Base-by-base conservation (phyloP, 106 monocot genomes). In the Agapanthus africanus region DNA sequence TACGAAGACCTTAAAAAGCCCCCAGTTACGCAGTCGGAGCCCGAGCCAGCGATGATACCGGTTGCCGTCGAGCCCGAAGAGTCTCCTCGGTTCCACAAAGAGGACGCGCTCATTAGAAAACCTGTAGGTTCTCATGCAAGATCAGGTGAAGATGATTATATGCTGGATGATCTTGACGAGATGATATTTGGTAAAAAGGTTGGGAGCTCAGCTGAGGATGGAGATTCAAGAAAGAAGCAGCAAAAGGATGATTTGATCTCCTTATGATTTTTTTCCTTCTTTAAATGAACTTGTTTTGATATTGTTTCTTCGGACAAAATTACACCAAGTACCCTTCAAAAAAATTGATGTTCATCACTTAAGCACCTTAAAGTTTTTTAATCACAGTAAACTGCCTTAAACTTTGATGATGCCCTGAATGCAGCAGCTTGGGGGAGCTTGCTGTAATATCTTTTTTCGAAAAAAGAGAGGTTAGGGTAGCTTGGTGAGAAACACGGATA, bases 151-250 rank as follows among this genome's bases (percentile, higher is more conserved):
- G 87, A 83, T 9, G 75, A 85, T 38, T 80, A 81, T 22, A 69
- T 93, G 25, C 72, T 93, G 60, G 65, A 80, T 33, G 91, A 91
- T 59, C 91, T 91, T 18, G 91, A 91, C 44, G 91, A 91, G 42
- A 91, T 93, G 92, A 92, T 88, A 27, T 94, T 90, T 57, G 91
- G 87, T 2, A 87, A 85, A 72, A 83, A 87, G 37, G 73, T 69
- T 11, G 76, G 71, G 4, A 66, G 69, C 42, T 37, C 71, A 28
- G 11, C 36, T 0, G 64, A 38, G 38, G 39, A 25, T 5, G 46
- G 46, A 47, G 76, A 76, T 37, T 70, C 77, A 7, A 85, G 78
- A 22, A 88, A 81, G 64, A 32, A 64, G 49, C 59, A 74, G 26
- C 67, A 76, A 46, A 76, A 77, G 25, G 69, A 82, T 78, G 82